These are phyloP conservation scores for Claviceps monticola DNA, from an alignment of 2,329 filamentous ascomycete species.

Conservation along the genomic window DNA sequence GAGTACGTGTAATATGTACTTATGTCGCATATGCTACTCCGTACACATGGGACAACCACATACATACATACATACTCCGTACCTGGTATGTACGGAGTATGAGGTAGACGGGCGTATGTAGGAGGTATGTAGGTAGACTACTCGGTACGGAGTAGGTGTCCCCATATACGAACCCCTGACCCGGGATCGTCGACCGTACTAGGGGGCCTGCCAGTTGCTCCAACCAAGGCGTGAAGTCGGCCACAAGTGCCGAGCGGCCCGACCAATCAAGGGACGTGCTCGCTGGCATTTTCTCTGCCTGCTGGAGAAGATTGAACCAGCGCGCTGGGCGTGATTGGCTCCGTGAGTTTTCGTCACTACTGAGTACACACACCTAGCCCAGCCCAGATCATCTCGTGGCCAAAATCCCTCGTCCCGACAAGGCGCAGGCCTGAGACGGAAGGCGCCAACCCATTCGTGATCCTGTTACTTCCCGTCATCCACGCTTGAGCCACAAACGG, in stretches of 20 bases:
- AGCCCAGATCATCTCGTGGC: background rate
- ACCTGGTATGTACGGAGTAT: too few relatives aligned
- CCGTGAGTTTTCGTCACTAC: background rate
- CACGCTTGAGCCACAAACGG: background rate
- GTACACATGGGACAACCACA: too few relatives aligned
- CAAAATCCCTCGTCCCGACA: background rate
- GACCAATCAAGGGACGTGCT: background rate
- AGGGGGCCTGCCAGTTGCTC: too few relatives aligned
- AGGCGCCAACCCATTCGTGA: background rate
- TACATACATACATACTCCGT: too few relatives aligned
- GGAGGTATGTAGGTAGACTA: too few relatives aligned
- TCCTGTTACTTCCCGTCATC: background rate
- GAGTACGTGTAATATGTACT: too few relatives aligned
- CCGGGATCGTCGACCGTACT: too few relatives aligned
- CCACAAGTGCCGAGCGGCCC: background rate
- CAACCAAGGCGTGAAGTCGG: background rate
- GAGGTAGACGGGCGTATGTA: too few relatives aligned
- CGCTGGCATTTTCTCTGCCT: background rate
- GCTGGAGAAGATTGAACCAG: background rate
- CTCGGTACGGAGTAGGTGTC: too few relatives aligned
- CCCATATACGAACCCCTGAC: too few relatives aligned
- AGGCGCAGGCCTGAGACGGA: background rate
- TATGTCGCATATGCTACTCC: too few relatives aligned
- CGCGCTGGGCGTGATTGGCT: background rate
- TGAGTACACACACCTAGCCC: too few relatives aligned